Evolutionary conservation across 352 stramenopile genomes (phyloP), one percentile per base, ranked within the genome.

Genomic region (Phytophthora pisi): DNA sequence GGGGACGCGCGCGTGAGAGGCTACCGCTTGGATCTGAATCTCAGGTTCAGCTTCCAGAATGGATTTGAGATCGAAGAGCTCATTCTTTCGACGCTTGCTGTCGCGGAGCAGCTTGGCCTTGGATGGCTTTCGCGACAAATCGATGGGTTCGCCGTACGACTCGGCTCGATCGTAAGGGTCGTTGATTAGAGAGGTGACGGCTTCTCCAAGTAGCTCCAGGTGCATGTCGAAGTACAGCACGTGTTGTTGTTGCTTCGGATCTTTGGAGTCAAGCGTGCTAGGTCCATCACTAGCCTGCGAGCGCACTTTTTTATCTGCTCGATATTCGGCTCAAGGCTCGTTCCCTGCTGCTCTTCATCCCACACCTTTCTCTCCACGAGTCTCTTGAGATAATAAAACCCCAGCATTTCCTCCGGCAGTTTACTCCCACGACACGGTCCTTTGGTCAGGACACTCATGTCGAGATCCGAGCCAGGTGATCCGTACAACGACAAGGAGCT

Each of bases 401-500:
- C 74, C 40, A 83, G 57, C 18, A 61, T 58, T 11, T 57, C 34
- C n/a, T 23, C 30, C 23, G 55, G 26, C 3, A n/a, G 66, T 57
- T 13, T 38, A 2, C 10, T 57, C 30, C 5, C 20, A 45, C 24
- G 3, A 24, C 24, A 15, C 15, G 26, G 16, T 13, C 36, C 10
- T 26, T 5, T 54, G 2, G 70, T 53, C 31, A 81, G 57, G 3
- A 91, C 50, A 51, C 78, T 87, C 64, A 93, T 69, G 61, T 93
- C 81, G 13, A 91, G 47, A 50, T 93, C 85, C 24, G 81, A 93
- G 28, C 57, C 68, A 26, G 72, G 77, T 2, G 85, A 86, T 16
- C 85, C 85, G 49, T 79, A 91, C 24, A 76, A 79, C 28, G 85
- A 93, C 38, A 88, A 51, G 9, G 85, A 91, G 46, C 85, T 93